A percentile compares a stretch with the other conserved stretches of the same genome.
Conservation (phyloP, 306 rosid genomes). For the Cucurbita ficifolia region DNA sequence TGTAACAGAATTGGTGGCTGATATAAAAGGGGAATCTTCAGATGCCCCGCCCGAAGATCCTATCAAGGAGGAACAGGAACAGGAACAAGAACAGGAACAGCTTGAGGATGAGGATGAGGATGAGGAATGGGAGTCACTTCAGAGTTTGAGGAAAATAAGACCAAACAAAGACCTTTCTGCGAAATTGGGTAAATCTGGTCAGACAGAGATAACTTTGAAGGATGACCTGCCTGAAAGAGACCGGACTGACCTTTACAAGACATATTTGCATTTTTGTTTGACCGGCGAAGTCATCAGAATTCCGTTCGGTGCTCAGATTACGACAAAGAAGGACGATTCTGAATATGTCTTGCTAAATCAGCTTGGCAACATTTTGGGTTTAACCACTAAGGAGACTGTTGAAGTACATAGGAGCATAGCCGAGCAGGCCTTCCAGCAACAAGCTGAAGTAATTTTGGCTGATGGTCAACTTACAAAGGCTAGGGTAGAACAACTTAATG, state of each 20-base stretch:
- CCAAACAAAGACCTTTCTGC: conserved; percentile 51
- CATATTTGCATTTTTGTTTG: conserved; percentile 66
- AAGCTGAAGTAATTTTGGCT: conserved; percentile 89
- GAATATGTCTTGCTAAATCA: conserved; percentile 64
- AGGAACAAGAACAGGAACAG: conserved; percentile 16
- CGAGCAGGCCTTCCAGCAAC: conserved; percentile 89
- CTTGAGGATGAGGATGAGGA: conserved; percentile 19
- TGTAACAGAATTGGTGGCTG: conserved; percentile 75
- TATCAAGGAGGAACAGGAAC: conserved; percentile 29
- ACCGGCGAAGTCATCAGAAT: conserved; percentile 73
- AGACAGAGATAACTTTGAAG: conserved; percentile 81
- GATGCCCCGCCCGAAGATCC: conserved; percentile 48
- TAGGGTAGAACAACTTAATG: conserved; percentile 69
- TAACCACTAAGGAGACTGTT: conserved; percentile 56
- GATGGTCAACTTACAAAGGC: conserved; percentile 91
- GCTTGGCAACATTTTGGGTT: conserved; percentile 79
- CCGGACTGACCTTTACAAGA: conserved; percentile 78
- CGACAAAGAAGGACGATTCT: conserved; percentile 77
- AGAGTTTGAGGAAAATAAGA: conserved; percentile 54
- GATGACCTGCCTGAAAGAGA: conserved; percentile 87
- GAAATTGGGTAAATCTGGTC: conserved; percentile 74
- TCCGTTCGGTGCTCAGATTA: conserved; percentile 70
- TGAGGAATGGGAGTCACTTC: conserved; percentile 73
- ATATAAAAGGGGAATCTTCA: conserved; percentile 82
- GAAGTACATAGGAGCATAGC: conserved; percentile 82